These are phyloP conservation scores for Erythrophleum fordii DNA, from an alignment of 306 rosid genomes.

Conservation along the genomic window DNA sequence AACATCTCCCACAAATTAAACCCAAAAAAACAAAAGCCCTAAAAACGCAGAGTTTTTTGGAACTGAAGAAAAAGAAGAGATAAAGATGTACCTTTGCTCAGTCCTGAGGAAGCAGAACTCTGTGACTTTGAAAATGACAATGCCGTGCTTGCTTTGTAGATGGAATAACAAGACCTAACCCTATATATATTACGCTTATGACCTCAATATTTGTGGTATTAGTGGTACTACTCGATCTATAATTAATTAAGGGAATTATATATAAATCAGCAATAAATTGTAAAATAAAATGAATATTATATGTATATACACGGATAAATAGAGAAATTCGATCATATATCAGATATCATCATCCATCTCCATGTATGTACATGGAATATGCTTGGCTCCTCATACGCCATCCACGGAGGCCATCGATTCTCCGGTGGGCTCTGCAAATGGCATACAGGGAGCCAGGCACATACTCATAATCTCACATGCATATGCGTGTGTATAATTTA, in stretches of 20 bases:
- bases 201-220: not conserved
- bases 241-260: not conserved
- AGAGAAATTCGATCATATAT: not conserved
- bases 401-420: slow-evolving; percentile 42
- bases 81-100: slow-evolving; percentile 47
- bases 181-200: slow-evolving; percentile 7
- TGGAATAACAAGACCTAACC: slow-evolving; percentile 32
- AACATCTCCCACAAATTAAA: not conserved
- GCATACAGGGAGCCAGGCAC: slow-evolving; percentile 72
- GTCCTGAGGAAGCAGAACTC: slow-evolving; percentile 49
- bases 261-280: too few species aligned
- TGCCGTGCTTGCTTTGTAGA: slow-evolving; percentile 43
- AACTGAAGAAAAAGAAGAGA: slow-evolving; percentile 28
- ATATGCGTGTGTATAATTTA: not conserved
- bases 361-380: slow-evolving; percentile 43
- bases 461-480: slow-evolving; percentile 37
- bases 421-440: slow-evolving; percentile 52
- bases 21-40: not conserved
- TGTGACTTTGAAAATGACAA: slow-evolving; percentile 56
- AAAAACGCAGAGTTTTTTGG: not conserved
- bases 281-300: not conserved
- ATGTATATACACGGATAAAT: too few species aligned
- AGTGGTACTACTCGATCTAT: not conserved
- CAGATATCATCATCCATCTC: not conserved
- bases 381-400: slow-evolving; percentile 79